A percentile compares a stretch with the other conserved stretches of the same genome.
These are phyloP conservation scores for Crassisporium funariophilum DNA, from an alignment of 768 basidiomycete species.

Conservation along the genomic window DNA sequence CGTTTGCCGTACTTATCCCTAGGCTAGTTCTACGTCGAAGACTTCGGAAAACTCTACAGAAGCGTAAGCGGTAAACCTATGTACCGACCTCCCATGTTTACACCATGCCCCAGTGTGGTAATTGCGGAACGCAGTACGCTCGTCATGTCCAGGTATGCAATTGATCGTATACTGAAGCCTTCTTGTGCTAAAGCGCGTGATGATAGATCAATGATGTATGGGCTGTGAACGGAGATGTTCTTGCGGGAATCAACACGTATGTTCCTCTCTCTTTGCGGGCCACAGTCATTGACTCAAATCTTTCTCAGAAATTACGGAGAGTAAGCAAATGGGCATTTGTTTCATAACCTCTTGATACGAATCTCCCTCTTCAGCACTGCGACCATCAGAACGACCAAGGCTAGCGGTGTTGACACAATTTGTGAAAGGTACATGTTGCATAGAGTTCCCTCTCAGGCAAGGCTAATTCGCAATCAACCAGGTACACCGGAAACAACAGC, in stretches of 20 bases:
- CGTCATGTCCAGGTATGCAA: conserved; percentile 3
- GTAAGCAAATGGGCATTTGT: not conserved
- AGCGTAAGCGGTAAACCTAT: conserved; percentile 27
- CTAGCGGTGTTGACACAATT: conserved; percentile 1
- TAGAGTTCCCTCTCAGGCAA: not conserved
- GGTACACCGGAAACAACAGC: conserved; percentile 6
- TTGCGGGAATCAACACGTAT: conserved; percentile 7
- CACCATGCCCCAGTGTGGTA: not conserved
- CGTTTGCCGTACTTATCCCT: not conserved
- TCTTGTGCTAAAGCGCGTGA: no score
- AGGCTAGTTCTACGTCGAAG: conserved; percentile 39
- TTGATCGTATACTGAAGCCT: not conserved
- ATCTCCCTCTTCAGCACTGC: not conserved
- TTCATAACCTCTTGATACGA: not conserved
- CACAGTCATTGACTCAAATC: no score
- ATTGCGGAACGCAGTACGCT: conserved; percentile 4
- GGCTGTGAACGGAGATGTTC: conserved; percentile 1
- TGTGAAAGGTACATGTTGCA: not conserved
- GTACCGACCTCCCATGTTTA: not conserved
- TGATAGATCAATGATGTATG: conserved; percentile 1
- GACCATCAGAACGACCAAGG: conserved; percentile 3
- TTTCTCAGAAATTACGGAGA: conserved; percentile 6
- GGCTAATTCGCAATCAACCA: not conserved
- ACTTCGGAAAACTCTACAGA: conserved; percentile 42
- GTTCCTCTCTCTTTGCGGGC: no score